A percentile compares a stretch with the other conserved stretches of the same genome.
Evolutionary conservation across 768 basidiomycete species (phyloP).

Genomic region (Amanita inopinata): DNA sequence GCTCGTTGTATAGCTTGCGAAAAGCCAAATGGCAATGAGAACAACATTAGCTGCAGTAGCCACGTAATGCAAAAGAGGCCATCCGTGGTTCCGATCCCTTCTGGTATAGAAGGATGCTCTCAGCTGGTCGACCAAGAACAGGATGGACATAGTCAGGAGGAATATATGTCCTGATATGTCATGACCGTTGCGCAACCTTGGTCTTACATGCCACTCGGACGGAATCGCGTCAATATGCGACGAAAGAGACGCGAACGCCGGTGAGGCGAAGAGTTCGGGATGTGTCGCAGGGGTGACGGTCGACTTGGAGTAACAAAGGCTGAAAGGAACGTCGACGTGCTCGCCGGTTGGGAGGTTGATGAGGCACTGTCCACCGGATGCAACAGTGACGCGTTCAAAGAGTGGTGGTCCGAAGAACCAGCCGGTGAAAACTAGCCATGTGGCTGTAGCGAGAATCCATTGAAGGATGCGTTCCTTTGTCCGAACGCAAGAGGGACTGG

Average conservation of each 20-base stretch:
- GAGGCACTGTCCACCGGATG: constrained; percentile 74
- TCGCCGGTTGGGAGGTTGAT: constrained; percentile 49
- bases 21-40: constrained; percentile 56
- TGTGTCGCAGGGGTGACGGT: constrained; percentile 51
- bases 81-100: constrained; percentile 16
- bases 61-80: constrained; percentile 34
- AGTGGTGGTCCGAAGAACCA: constrained; percentile 89
- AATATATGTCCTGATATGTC: constrained; percentile 94
- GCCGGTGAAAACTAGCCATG: constrained; percentile 67
- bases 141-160: constrained; percentile 66
- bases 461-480: constrained; percentile 34
- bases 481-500: constrained; percentile 39
- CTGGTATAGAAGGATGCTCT: constrained; percentile 36
- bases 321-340: constrained; percentile 40
- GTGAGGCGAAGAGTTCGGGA: constrained; percentile 47
- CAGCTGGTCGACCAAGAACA: constrained; percentile 76
- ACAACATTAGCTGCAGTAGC: constrained; percentile 37
- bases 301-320: constrained; percentile 44
- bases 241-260: constrained; percentile 19
- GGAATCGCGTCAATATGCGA: constrained; percentile 20
- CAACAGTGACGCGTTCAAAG: constrained; percentile 51
- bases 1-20: constrained; percentile 72
- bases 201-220: constrained; percentile 35
- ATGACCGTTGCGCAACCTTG: constrained; percentile 71
- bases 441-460: constrained; percentile 47